These are phyloP conservation scores for Russula vinacea DNA, from an alignment of 768 basidiomycete species.

Conservation along the genomic window DNA sequence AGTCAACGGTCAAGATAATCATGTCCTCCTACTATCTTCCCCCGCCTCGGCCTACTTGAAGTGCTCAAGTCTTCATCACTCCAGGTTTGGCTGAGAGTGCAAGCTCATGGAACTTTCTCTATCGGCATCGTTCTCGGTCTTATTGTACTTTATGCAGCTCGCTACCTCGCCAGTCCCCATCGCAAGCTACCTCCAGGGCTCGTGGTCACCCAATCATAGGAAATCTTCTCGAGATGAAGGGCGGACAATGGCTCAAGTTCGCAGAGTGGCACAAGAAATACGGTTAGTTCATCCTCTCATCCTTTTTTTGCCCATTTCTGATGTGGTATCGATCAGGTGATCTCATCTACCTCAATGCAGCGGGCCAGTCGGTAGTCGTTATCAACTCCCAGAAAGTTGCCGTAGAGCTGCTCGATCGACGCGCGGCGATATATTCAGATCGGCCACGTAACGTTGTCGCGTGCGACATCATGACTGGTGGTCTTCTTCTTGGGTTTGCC, in stretches of 20 bases:
- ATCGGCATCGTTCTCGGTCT: not conserved
- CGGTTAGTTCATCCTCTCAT: not conserved
- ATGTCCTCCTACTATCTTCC: no score
- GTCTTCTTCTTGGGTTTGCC: not conserved
- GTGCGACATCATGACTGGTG: not conserved
- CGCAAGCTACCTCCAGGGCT: not conserved
- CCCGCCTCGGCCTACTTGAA: not conserved
- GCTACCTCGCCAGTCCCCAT: not conserved
- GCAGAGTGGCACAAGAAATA: not conserved
- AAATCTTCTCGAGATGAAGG: not conserved
- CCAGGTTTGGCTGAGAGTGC: not conserved
- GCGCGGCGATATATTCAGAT: not conserved
- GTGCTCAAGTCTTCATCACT: not conserved
- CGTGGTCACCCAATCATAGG: conserved; percentile 1
- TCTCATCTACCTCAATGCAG: conserved; percentile 3
- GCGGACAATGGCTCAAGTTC: not conserved
- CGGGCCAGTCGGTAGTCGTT: not conserved
- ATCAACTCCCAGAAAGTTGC: conserved; percentile 4
- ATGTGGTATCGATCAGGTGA: not conserved
- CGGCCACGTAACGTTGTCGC: not conserved
- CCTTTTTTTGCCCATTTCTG: not conserved
- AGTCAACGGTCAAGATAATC: no score
- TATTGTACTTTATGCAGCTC: not conserved
- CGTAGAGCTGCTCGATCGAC: conserved; percentile 3
- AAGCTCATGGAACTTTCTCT: not conserved